These are phyloP conservation scores for Beverwykella pulmonaria DNA, from an alignment of 495 filamentous ascomycete genomes.

Conservation along the genomic window DNA sequence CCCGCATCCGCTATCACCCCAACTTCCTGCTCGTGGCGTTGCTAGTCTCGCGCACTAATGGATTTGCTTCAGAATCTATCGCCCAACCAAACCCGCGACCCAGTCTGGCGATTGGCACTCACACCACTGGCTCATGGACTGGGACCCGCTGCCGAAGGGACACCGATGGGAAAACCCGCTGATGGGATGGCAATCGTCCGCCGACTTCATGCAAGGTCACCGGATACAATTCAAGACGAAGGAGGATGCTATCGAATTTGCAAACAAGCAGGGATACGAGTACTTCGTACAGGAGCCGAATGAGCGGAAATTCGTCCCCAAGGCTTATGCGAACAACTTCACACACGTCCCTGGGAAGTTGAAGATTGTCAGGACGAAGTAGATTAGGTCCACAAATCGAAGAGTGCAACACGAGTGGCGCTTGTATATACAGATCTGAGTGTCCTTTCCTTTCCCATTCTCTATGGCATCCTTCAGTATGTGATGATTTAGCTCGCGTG, in stretches of 20 bases:
- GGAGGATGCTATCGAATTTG: conserved; percentile 93
- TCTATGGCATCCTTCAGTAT: neutral
- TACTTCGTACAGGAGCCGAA: conserved; percentile 99
- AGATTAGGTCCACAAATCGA: conserved; percentile 36
- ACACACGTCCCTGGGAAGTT: conserved; percentile 78
- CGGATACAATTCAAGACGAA: conserved; percentile 86
- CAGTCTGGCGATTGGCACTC: conserved; percentile 85
- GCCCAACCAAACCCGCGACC: conserved; percentile 85
- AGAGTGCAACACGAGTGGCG: neutral
- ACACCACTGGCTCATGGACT: conserved; percentile 96
- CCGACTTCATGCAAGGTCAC: conserved; percentile 89
- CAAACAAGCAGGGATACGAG: conserved; percentile 98
- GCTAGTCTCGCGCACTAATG: neutral
- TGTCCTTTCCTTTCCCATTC: conserved; percentile 1
- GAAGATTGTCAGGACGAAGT: conserved; percentile 94
- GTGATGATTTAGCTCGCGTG: neutral
- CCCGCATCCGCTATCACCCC: neutral
- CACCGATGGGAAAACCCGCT: conserved; percentile 97
- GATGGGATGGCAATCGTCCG: conserved; percentile 98
- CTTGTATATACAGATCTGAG: conserved; percentile 19
- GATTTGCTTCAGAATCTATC: conserved; percentile 71
- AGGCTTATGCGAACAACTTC: conserved; percentile 98
- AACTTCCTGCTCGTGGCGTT: neutral
- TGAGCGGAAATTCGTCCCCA: conserved; percentile 77
- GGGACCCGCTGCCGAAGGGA: conserved; percentile 84